Evolutionary conservation across 2,329 filamentous ascomycete genomes (phyloP).

Genomic region (Falciphora oryzae): DNA sequence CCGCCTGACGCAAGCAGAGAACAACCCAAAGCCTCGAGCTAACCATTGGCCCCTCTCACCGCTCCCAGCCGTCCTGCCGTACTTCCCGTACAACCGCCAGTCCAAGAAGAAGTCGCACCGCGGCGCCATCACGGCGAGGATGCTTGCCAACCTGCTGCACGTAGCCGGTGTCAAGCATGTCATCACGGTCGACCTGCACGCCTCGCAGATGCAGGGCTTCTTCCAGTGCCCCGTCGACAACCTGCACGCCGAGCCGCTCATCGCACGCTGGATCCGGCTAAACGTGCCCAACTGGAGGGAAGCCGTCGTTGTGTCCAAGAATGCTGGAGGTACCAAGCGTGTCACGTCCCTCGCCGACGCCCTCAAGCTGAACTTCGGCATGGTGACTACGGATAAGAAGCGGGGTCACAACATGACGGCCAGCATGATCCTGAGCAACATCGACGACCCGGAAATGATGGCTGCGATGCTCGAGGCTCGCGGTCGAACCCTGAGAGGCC

Average conservation of each 20-base stretch:
- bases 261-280: constrained; percentile 89
- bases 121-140: constrained; percentile 91
- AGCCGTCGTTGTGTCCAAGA: constrained; percentile 96
- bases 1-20: background rate
- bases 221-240: constrained; percentile 98
- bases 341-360: constrained; percentile 95
- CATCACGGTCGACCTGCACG: constrained; percentile 93
- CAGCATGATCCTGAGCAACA: constrained; percentile 69
- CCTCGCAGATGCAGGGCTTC: constrained; percentile 99
- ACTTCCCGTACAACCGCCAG: constrained; percentile 98
- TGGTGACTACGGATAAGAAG: constrained; percentile 81
- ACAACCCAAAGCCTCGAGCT: background rate
- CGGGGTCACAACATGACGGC: constrained; percentile 63
- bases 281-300: constrained; percentile 85
- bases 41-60: background rate
- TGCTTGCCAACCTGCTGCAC: constrained; percentile 90
- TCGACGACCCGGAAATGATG: constrained; percentile 41
- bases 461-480: background rate
- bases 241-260: constrained; percentile 88
- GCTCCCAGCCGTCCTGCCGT: constrained; percentile 70
- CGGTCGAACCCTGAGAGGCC: background rate
- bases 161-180: constrained; percentile 96
- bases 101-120: constrained; percentile 99
- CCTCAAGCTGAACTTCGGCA: constrained; percentile 94
- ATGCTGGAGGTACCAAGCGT: constrained; percentile 92